Percentiles rank a stretch among this genome's conserved stretches.
phyloP scores from a whole-genome alignment of 1,284 basidiomycete species.

The Agroathelia rolfsii region DNA sequence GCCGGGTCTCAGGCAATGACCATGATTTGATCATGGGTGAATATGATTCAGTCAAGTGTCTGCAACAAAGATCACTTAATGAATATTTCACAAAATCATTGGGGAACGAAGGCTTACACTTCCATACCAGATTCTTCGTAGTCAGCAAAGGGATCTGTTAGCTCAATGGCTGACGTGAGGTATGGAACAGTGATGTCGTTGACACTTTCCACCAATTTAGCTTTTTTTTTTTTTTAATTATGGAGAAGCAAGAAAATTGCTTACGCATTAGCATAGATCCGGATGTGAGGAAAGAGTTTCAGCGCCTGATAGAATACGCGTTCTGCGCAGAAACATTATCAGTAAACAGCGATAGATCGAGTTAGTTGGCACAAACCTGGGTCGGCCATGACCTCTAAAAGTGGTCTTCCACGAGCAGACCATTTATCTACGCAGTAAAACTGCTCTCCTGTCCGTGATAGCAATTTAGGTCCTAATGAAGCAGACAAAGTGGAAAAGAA shows the following conservation, averaged over 20 bases:
- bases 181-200: conserved; percentile 81
- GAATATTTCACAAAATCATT: conserved; percentile 3
- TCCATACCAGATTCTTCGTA: conserved; percentile 48
- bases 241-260: conserved; percentile 14
- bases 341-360: no score
- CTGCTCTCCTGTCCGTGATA: conserved; percentile 82
- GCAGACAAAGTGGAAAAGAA: conserved; percentile 49
- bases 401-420: conserved; percentile 54
- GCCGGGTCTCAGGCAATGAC: conserved; percentile 27
- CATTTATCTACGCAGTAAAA: conserved; percentile 71
- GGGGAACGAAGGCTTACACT: conserved; percentile 35
- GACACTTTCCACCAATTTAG: conserved; percentile 35
- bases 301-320: conserved; percentile 75
- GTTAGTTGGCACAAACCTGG: conserved; percentile 39
- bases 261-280: conserved; percentile 81
- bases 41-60: conserved; percentile 49
- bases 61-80: conserved; percentile 19
- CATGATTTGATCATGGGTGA: conserved; percentile 44
- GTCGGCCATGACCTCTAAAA: conserved; percentile 82
- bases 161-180: conserved; percentile 65
- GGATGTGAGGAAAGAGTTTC: conserved; percentile 54
- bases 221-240: no score
- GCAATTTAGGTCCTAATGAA: conserved; percentile 58
- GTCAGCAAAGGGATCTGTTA: conserved; percentile 57
- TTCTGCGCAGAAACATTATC: conserved; percentile 31